A percentile compares a stretch with the other conserved stretches of the same genome.
These are phyloP conservation scores for Cyclostephanos invisitatus DNA, from an alignment of 108 stramenopile genomes.

Conservation along the genomic window DNA sequence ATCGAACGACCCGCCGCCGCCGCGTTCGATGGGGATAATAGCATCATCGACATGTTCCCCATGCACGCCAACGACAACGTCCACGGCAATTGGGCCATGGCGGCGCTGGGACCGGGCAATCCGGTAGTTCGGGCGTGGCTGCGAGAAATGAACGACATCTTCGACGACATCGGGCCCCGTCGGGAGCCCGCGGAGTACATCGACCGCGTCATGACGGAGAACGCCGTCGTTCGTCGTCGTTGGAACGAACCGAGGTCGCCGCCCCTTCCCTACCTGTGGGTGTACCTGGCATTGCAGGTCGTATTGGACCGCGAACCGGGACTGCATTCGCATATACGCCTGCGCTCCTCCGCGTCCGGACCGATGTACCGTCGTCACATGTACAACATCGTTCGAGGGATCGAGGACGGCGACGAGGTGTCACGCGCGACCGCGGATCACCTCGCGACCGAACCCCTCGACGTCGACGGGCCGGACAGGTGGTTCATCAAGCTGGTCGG, in stretches of 20 bases:
- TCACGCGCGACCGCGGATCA: too few species aligned
- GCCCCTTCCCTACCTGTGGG: not conserved
- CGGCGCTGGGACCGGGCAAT: not conserved
- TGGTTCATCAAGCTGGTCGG: too few species aligned
- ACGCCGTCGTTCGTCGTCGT: not conserved
- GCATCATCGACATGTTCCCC: conserved; percentile 1
- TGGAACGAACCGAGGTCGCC: not conserved
- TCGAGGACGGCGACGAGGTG: too few species aligned
- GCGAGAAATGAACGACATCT: conserved; percentile 1
- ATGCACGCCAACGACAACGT: conserved; percentile 7
- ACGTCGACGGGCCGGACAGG: too few species aligned
- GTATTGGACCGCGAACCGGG: too few species aligned
- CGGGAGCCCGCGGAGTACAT: too few species aligned
- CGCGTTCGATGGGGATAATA: not conserved
- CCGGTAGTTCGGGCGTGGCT: not conserved
- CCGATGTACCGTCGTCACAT: too few species aligned
- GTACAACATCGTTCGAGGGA: too few species aligned
- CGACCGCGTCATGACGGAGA: not conserved
- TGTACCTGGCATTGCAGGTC: too few species aligned
- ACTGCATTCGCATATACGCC: too few species aligned
- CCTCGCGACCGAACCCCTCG: too few species aligned
- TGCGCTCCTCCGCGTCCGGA: too few species aligned
- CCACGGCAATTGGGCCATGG: conserved; percentile 12
- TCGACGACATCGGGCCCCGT: not conserved
- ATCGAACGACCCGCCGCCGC: not conserved